Evolutionary conservation across 2,329 filamentous ascomycete species (phyloP), one percentile per base, ranked within the genome.

Genomic region (Fusarium agapanthi): DNA sequence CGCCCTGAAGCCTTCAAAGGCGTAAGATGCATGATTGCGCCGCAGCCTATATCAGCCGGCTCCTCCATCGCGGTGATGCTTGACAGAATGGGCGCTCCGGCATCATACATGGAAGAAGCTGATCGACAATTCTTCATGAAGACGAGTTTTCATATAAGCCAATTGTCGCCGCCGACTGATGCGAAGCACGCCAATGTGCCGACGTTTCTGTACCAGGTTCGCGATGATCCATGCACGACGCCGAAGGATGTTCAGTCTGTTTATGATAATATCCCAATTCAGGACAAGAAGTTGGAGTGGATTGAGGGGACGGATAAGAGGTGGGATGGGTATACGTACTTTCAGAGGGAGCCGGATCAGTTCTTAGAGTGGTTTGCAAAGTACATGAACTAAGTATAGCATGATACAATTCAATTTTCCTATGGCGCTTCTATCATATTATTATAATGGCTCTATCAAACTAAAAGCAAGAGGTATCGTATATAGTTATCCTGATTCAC

Each of bases 341-440:
- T 72, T 24, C 70, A 72, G 50, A 50, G 48, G 5, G 70, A 72
- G 20, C 66, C 70, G 1, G 61, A 59, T 10, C 61, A 73, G 48
- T 72, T 73, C 15, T n/a, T 72, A 24, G 70, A 73, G 22, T 72
- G 70, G 70, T 54, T 60, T n/a, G 57, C 56, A 7, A 65, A 28
- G 12, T 73, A 41, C 4, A 73, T 71, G 70, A 32, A 40, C 8
- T 71, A 73, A 13, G 10, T 22, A 5, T 15, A 1, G 16, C 12
- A 28, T 8, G 6, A 7, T 12, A 18, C 26, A 16, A 8, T 32
- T 28, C 6, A 3, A 15, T 5, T n/a, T n/a, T 16, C 12, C 13
- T 24, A 44, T 45, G 1, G 3, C 11, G 15, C 1, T 12, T n/a
- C 1, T 9, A 26, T 16, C 9, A 8, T 16, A 40, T 22, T 38